Evolutionary conservation across 2,329 filamentous ascomycete species (phyloP).

Genomic region (Apiospora pterosperma): DNA sequence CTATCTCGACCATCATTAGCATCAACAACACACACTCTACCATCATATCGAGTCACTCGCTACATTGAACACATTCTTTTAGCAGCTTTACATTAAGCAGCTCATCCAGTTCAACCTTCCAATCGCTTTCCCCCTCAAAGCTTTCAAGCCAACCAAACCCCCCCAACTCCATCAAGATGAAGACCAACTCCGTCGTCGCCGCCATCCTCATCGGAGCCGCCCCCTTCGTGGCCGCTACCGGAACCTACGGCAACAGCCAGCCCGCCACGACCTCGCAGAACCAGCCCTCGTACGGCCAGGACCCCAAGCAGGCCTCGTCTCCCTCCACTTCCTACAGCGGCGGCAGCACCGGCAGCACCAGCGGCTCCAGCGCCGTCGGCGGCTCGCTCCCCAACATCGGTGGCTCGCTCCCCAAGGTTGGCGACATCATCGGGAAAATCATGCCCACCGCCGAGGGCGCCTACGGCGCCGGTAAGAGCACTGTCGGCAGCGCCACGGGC

Average conservation of each 20-base stretch:
- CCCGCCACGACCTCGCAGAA: too few species aligned
- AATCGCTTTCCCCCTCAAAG: not conserved
- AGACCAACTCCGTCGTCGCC: constrained; percentile 10
- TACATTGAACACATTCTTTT: not conserved
- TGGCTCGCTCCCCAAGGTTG: not conserved
- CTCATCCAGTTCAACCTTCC: not conserved
- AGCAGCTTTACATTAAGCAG: not conserved
- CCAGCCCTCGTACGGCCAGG: not conserved
- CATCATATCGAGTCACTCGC: not conserved
- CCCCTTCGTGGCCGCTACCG: not conserved
- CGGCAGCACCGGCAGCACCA: not conserved
- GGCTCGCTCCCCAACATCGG: not conserved
- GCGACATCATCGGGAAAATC: not conserved
- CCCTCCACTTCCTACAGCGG: not conserved
- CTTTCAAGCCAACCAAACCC: not conserved
- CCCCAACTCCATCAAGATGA: constrained; percentile 6
- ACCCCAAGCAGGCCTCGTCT: not conserved
- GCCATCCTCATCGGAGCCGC: constrained; percentile 6
- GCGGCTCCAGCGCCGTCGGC: too few species aligned
- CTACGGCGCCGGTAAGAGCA: not conserved
- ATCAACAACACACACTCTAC: not conserved
- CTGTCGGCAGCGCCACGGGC: not conserved
- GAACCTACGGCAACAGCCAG: not conserved
- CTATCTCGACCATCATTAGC: not conserved
- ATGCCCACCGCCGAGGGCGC: not conserved